Base-by-base conservation (phyloP, 345 rosid genomes). In the Capsella bursapastoris region DNA sequence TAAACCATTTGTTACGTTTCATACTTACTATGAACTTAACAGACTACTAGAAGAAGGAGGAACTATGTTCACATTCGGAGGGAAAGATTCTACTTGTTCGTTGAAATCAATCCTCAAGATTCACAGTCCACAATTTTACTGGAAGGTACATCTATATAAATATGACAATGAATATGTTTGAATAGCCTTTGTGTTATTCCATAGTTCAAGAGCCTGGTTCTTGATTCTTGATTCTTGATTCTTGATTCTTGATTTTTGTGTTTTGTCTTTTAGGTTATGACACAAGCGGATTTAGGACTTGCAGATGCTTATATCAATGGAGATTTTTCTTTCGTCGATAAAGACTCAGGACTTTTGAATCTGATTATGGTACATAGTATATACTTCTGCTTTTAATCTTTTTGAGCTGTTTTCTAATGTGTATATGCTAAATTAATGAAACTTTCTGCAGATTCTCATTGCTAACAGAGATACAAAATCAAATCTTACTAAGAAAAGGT, bases 41-140 rank as follows among this genome's bases (percentile, higher is more conserved):
- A 94, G 98, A 35, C 70, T 91, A 64, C 58, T 91, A 69, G 97
- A 91, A 86, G 95, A 90, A 81, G 97, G 97, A 57, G 98, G 98
- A 68, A 87, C 95, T 12, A 84, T 84, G 70, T 91, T 85, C 73
- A 82, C 84, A 3, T 94, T 90, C n/a, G 88, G 83, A 15, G 97
- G 93, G 74, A 72, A 82, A 15, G 53, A 55, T 27, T 64, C 76
- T 70, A 82, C 75, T 35, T 88, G 86, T 78, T 72, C 73, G 38
- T 71, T 82, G 61, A 85, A 81, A 74, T 71, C 83, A 72, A 73
- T 77, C 38, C 69, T 94, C 79, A 90, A 77, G 77, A 82, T 94
- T 72, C 93, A 91, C 81, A 85, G 71, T 81, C 93, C 97, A 48
- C 90, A 83, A 60, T 90, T 94, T 83, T 91, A 94, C 80, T 91